These are phyloP conservation scores for Paraphoma sp. DNA, from an alignment of 2,329 filamentous ascomycete species.

Conservation along the genomic window DNA sequence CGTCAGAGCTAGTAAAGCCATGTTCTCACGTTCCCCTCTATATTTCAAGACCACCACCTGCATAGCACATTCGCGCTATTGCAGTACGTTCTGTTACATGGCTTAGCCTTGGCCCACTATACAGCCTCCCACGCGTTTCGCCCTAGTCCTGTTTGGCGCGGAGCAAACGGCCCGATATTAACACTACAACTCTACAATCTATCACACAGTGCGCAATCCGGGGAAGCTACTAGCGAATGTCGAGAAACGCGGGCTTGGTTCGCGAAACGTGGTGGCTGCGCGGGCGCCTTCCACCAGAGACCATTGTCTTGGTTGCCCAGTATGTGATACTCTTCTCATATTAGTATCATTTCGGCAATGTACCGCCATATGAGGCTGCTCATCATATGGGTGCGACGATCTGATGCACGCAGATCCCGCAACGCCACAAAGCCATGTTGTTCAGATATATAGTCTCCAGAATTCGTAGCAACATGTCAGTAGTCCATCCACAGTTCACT, in stretches of 20 bases:
- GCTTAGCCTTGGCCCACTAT: slow-evolving; percentile 2
- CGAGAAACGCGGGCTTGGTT: not conserved
- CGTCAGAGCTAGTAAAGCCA: too few species aligned
- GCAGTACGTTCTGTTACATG: too few species aligned
- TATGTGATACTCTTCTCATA: not conserved
- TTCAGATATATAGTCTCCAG: not conserved
- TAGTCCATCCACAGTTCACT: not conserved
- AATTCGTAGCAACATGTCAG: not conserved
- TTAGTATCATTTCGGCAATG: not conserved
- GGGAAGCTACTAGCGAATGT: not conserved
- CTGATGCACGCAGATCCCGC: not conserved
- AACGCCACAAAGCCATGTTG: not conserved
- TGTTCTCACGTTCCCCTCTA: too few species aligned
- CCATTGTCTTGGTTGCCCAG: not conserved
- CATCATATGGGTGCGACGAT: not conserved
- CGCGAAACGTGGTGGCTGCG: not conserved
- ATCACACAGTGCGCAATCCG: not conserved
- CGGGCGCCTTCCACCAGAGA: not conserved
- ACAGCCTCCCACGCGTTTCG: not conserved
- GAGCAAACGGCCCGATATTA: slow-evolving; percentile 6
- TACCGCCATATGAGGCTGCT: not conserved
- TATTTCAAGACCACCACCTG: too few species aligned
- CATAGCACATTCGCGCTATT: too few species aligned
- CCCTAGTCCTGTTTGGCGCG: slow-evolving; percentile 3
- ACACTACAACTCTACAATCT: not conserved